Percentiles rank a stretch among this genome's conserved stretches.
Evolutionary conservation across 305 asterid species (phyloP).

Genomic region (Ilex paraguariensis): DNA sequence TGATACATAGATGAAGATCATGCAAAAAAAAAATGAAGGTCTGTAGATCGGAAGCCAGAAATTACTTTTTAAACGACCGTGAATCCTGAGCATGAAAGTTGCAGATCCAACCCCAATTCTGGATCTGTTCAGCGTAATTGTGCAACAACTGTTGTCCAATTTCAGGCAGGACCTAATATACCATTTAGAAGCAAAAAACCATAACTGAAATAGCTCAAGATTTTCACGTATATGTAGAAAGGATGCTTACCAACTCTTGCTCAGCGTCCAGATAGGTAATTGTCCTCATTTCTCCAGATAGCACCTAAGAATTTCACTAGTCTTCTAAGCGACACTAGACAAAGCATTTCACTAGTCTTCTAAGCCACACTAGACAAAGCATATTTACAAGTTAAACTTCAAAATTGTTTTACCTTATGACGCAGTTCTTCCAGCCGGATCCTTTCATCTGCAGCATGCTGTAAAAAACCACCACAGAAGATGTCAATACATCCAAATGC

Average conservation of each 20-base stretch:
- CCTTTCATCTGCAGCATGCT: conserved; percentile 99
- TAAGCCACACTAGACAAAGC: neutral
- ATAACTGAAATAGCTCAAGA: conserved; percentile 6
- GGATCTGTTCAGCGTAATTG: conserved; percentile 68
- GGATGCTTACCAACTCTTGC: conserved; percentile 65
- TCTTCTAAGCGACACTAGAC: conserved; percentile 15
- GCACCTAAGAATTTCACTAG: conserved; percentile 43
- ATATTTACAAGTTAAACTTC: conserved; percentile 13
- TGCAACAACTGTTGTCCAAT: conserved; percentile 79
- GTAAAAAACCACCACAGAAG: conserved; percentile 27
- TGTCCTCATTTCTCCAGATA: conserved; percentile 77
- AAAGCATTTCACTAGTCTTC: conserved; percentile 2
- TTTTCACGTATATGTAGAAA: conserved; percentile 15
- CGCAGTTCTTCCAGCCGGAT: conserved; percentile 90
- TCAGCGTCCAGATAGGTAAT: conserved; percentile 63
- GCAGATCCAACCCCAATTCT: conserved; percentile 96
- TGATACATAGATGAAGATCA: no score
- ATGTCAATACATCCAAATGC: conserved; percentile 13
- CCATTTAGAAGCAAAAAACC: conserved; percentile 20
- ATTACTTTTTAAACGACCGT: conserved; percentile 67
- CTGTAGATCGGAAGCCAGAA: conserved; percentile 3
- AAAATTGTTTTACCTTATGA: conserved; percentile 49
- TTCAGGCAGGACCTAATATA: conserved; percentile 74
- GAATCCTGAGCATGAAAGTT: conserved; percentile 54
- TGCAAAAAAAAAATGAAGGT: neutral